Percentiles rank a stretch among this genome's conserved stretches.
Evolutionary conservation across 2,329 filamentous ascomycete genomes (phyloP).

Genomic region (Fusarium phyllophilum): DNA sequence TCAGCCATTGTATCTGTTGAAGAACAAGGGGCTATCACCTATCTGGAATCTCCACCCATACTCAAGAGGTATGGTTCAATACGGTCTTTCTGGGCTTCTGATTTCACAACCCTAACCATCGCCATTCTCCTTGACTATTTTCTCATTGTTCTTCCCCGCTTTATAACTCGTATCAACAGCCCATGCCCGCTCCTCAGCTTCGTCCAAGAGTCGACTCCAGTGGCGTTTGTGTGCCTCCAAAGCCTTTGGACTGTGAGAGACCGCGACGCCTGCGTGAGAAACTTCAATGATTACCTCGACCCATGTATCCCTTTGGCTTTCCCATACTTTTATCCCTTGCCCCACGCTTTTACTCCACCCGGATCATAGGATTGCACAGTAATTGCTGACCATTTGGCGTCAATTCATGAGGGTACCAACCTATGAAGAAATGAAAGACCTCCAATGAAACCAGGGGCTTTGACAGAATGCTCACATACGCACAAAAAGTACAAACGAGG

Average conservation of each 20-base stretch:
- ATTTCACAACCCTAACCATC: not conserved
- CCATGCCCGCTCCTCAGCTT: conserved; percentile 10
- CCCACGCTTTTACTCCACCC: not conserved
- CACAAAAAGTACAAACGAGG: conserved; percentile 41
- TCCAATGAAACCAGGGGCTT: conserved; percentile 18
- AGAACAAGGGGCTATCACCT: not conserved
- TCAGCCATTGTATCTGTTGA: conserved; percentile 12
- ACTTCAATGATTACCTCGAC: conserved; percentile 8
- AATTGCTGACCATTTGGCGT: not conserved
- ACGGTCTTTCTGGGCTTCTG: not conserved
- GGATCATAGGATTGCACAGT: not conserved
- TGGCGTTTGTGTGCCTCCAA: conserved; percentile 30
- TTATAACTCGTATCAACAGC: conserved; percentile 10
- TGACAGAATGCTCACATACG: conserved; percentile 33
- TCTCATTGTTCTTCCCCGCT: conserved; percentile 3
- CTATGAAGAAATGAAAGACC: conserved; percentile 12
- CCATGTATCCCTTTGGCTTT: conserved; percentile 9
- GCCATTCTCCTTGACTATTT: not conserved
- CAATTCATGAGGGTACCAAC: conserved; percentile 5
- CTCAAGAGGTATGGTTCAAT: conserved; percentile 10
- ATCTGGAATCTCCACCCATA: not conserved
- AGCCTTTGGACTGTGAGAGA: conserved; percentile 17
- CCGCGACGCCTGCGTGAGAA: conserved; percentile 30
- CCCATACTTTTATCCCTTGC: conserved; percentile 8
- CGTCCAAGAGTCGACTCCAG: conserved; percentile 18